phyloP scores from a whole-genome alignment of 257 asterid genomes.

The Eustoma russellianum region DNA sequence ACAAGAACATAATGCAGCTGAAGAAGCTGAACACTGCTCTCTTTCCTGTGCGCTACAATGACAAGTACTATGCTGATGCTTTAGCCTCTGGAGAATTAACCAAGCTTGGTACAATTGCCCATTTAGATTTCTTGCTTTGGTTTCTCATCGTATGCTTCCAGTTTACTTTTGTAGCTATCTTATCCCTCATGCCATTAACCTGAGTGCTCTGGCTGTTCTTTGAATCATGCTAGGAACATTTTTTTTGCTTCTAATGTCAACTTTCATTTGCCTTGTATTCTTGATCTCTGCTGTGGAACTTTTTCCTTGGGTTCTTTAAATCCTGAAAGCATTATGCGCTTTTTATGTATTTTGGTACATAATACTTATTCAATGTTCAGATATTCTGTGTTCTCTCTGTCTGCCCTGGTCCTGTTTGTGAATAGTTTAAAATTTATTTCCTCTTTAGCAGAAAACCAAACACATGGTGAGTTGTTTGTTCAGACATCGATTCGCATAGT shows the following conservation, averaged over 20 bases:
- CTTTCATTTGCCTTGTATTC: neutral
- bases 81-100: slow-evolving; percentile 82
- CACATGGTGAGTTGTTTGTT: too few relatives aligned
- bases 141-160: neutral
- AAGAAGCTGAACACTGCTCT: slow-evolving; percentile 82
- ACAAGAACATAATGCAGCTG: slow-evolving; percentile 92
- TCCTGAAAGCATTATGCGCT: too few relatives aligned
- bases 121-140: neutral
- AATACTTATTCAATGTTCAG: too few relatives aligned
- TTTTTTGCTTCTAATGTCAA: neutral
- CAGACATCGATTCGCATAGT: too few relatives aligned
- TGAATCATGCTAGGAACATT: too few relatives aligned
- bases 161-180: neutral
- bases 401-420: too few relatives aligned
- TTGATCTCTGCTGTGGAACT: neutral
- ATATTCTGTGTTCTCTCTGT: too few relatives aligned
- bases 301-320: neutral
- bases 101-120: slow-evolving; percentile 54
- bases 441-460: too few relatives aligned
- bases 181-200: too few relatives aligned
- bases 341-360: too few relatives aligned
- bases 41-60: slow-evolving; percentile 86
- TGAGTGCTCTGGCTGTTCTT: too few relatives aligned
- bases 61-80: slow-evolving; percentile 84
- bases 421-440: too few relatives aligned